A percentile compares a stretch with the other conserved stretches of the same genome.
phyloP scores from a whole-genome alignment of 2,329 filamentous ascomycete species.

The Alternaria brassicicola region DNA sequence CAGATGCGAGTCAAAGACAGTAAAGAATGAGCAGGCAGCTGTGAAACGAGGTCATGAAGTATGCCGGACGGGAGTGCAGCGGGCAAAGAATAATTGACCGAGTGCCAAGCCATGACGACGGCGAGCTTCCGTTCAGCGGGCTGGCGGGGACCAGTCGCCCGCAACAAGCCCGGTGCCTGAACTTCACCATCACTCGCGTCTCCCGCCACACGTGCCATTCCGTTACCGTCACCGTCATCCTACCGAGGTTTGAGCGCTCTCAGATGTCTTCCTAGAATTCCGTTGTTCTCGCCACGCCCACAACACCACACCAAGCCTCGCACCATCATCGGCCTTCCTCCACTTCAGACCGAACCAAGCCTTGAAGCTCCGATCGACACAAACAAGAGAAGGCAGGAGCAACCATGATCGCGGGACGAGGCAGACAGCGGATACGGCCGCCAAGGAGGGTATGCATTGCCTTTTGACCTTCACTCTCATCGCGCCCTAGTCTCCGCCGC shows the following conservation, averaged over 20 bases:
- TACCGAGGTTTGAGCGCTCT: neutral
- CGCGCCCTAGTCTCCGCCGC: neutral
- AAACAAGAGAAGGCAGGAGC: neutral
- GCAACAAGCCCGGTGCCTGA: neutral
- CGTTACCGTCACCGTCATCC: neutral
- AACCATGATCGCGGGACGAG: constrained; percentile 60
- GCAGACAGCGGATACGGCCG: constrained; percentile 68
- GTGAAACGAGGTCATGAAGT: neutral
- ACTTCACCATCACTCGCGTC: constrained; percentile 3
- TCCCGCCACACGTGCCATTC: neutral
- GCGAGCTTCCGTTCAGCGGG: constrained; percentile 8
- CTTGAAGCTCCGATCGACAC: neutral
- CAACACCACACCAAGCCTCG: neutral
- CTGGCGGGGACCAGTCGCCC: constrained; percentile 8
- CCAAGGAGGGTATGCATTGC: constrained; percentile 67
- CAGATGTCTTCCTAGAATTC: neutral
- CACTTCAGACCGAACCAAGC: neutral
- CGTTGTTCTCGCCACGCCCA: neutral
- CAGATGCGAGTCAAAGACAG: neutral
- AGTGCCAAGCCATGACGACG: constrained; percentile 24
- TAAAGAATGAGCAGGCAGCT: neutral
- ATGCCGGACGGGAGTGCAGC: neutral
- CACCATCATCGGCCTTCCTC: constrained; percentile 1
- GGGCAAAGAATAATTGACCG: constrained; percentile 14
- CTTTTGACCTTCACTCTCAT: constrained; percentile 8